Conservation (phyloP, 2,329 filamentous ascomycete genomes). For the Fusarium begoniae region DNA sequence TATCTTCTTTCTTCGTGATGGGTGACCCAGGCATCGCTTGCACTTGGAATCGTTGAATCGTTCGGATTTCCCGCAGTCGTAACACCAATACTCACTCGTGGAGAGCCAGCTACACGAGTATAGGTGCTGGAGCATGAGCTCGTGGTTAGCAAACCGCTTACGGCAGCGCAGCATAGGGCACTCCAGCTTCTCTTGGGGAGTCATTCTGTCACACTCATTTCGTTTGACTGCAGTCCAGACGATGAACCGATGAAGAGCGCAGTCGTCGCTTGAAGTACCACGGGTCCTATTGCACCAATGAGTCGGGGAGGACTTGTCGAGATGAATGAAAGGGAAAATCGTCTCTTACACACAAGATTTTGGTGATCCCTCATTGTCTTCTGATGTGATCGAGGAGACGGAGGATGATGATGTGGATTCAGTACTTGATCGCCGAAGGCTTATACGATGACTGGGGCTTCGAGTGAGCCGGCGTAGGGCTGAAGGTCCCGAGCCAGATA, state of each 20-base stretch:
- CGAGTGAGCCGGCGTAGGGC: slow-evolving; percentile 47
- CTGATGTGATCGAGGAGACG: slow-evolving; percentile 38
- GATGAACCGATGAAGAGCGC: slow-evolving; percentile 63
- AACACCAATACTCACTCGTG: slow-evolving; percentile 65
- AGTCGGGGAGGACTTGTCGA: slow-evolving; percentile 10
- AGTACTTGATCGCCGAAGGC: slow-evolving; percentile 45
- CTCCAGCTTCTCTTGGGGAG: slow-evolving; percentile 57
- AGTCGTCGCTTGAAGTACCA: slow-evolving; percentile 58
- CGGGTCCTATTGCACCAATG: slow-evolving; percentile 50
- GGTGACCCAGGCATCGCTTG: slow-evolving; percentile 59
- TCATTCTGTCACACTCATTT: slow-evolving; percentile 60
- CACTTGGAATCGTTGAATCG: slow-evolving; percentile 62
- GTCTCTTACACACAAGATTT: slow-evolving; percentile 48
- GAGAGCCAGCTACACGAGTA: slow-evolving; percentile 58
- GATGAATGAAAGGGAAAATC: slow-evolving; percentile 3
- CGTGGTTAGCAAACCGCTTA: slow-evolving; percentile 60
- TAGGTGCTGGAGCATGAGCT: slow-evolving; percentile 64
- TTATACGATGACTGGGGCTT: slow-evolving; percentile 46
- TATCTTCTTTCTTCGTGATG: slow-evolving; percentile 61
- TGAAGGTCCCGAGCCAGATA: slow-evolving; percentile 42
- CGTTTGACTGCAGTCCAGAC: slow-evolving; percentile 66
- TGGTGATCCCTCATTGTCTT: slow-evolving; percentile 38
- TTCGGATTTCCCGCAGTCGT: slow-evolving; percentile 62
- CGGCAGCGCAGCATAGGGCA: slow-evolving; percentile 63
- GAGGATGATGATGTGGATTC: slow-evolving; percentile 42